phyloP scores from a whole-genome alignment of 805 yeast genomes.

The Candida corydali region DNA sequence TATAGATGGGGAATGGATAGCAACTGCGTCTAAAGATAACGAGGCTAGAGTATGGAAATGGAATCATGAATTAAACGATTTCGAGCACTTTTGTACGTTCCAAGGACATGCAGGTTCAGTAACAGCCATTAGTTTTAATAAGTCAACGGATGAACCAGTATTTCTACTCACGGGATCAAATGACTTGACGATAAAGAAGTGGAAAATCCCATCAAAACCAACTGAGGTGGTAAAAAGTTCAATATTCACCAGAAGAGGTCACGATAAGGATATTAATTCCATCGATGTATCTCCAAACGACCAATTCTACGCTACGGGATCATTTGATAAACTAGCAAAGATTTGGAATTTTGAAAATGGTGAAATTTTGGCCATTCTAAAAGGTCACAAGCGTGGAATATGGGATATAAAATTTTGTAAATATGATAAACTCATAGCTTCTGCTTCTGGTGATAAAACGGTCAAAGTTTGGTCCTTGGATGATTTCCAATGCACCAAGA shows the following conservation, averaged over 20 bases:
- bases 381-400: constrained; percentile 91
- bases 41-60: constrained; percentile 81
- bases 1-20: constrained; percentile 82
- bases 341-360: constrained; percentile 87
- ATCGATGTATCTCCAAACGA: constrained; percentile 90
- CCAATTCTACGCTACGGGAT: constrained; percentile 83
- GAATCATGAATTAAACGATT: constrained; percentile 37
- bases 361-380: constrained; percentile 76
- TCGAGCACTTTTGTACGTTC: constrained; percentile 55
- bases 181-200: constrained; percentile 81
- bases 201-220: constrained; percentile 60
- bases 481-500: constrained; percentile 70
- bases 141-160: constrained; percentile 50
- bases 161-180: constrained; percentile 79
- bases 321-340: constrained; percentile 89
- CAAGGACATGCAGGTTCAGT: constrained; percentile 87
- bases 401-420: constrained; percentile 88
- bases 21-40: constrained; percentile 87
- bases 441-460: constrained; percentile 92
- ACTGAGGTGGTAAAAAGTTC: constrained; percentile 50
- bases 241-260: constrained; percentile 90
- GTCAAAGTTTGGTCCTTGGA: constrained; percentile 82
- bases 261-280: constrained; percentile 92
- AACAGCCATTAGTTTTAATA: constrained; percentile 75
- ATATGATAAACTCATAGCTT: constrained; percentile 70